Percentiles rank a stretch among this genome's conserved stretches.
Conservation (phyloP, 2,329 filamentous ascomycete genomes). For the Botrytis squamosa region DNA sequence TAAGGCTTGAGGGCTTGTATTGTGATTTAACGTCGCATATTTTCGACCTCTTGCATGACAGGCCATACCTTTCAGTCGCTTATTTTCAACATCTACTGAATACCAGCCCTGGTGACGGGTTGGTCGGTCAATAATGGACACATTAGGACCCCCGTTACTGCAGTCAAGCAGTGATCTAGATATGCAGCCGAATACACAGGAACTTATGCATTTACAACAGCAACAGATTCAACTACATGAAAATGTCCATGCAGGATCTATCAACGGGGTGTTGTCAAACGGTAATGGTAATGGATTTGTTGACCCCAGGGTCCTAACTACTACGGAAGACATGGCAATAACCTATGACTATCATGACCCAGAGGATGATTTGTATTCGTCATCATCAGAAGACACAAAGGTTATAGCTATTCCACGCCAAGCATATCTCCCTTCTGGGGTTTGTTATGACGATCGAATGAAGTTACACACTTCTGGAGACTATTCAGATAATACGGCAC, state of each 20-base stretch:
- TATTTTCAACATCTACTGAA: neutral
- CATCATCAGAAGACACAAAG: conserved; percentile 21
- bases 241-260: conserved; percentile 5
- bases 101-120: neutral
- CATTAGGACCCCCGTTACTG: conserved; percentile 14
- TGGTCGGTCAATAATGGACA: neutral
- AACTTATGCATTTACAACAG: neutral
- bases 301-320: conserved; percentile 30
- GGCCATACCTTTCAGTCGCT: neutral
- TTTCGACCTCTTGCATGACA: neutral
- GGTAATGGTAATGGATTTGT: conserved; percentile 33
- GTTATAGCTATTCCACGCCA: conserved; percentile 21
- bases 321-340: conserved; percentile 22
- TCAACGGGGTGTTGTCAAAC: conserved; percentile 20
- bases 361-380: conserved; percentile 25
- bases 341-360: conserved; percentile 21
- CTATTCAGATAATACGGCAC: conserved; percentile 70
- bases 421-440: conserved; percentile 61
- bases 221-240: conserved; percentile 24
- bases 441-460: conserved; percentile 94
- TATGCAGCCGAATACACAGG: conserved; percentile 15
- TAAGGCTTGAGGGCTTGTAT: neutral
- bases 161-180: conserved; percentile 28
- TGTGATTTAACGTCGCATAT: neutral
- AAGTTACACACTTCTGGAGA: conserved; percentile 88